These are phyloP conservation scores for Fusarium nygamai DNA, from an alignment of 2,329 filamentous ascomycete species.

Conservation along the genomic window DNA sequence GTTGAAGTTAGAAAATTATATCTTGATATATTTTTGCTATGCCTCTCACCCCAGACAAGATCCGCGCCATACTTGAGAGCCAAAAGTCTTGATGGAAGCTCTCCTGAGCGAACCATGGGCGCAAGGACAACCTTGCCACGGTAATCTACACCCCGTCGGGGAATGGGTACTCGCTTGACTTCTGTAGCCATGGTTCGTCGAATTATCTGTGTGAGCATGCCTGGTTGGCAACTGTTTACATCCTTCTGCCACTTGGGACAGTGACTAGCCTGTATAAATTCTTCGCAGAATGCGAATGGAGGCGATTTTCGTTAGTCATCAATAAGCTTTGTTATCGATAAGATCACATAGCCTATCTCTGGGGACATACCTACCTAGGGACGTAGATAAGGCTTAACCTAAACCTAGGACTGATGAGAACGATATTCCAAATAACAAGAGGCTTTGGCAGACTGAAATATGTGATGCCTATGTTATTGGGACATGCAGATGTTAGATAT, in stretches of 20 bases:
- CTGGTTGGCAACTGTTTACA: conserved; percentile 19
- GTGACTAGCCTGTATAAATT: conserved; percentile 24
- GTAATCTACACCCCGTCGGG: conserved; percentile 90
- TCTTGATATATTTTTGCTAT: not conserved
- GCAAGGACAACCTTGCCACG: conserved; percentile 93
- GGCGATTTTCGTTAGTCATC: conserved; percentile 38
- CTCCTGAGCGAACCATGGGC: conserved; percentile 98
- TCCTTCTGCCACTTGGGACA: not conserved
- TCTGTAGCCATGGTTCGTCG: conserved; percentile 67
- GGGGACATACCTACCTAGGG: not conserved
- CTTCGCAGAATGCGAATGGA: conserved; percentile 14
- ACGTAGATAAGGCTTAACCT: not conserved
- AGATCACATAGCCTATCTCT: not conserved
- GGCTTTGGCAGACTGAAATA: not conserved
- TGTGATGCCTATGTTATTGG: not conserved
- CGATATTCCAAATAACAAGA: not conserved
- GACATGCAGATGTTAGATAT: not conserved
- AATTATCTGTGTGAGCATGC: conserved; percentile 49
- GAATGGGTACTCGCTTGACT: conserved; percentile 80
- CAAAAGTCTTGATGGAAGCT: conserved; percentile 87
- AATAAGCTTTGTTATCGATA: conserved; percentile 37
- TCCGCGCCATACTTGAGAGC: conserved; percentile 96
- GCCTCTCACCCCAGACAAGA: conserved; percentile 84
- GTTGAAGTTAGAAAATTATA: not conserved
- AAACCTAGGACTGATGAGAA: not conserved